phyloP scores from a whole-genome alignment of 305 asterid species.

The Fraxinus nigra region DNA sequence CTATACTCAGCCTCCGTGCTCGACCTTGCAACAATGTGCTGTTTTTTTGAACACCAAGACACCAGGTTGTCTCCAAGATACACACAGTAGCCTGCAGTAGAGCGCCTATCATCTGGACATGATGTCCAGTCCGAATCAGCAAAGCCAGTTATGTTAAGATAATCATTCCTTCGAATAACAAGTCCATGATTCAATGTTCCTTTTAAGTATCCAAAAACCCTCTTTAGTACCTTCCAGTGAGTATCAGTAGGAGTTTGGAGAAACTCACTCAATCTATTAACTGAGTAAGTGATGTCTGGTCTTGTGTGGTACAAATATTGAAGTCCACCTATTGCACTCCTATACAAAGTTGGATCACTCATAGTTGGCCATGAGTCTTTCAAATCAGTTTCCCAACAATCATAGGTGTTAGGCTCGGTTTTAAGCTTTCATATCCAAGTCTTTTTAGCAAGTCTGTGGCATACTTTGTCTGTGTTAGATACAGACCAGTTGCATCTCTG shows the following conservation, averaged over 20 bases:
- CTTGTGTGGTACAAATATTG: background rate
- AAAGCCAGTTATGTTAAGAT: background rate
- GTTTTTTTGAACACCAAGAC: background rate
- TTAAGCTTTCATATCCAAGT: background rate
- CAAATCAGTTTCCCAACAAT: background rate
- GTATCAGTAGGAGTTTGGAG: background rate
- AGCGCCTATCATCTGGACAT: background rate
- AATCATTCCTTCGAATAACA: background rate
- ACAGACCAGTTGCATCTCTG: background rate
- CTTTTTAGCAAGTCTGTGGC: background rate
- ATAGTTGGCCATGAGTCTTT: no score
- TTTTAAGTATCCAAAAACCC: background rate
- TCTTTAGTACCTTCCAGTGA: background rate
- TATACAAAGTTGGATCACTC: background rate
- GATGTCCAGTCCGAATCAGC: background rate
- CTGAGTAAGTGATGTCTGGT: background rate
- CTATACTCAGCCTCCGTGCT: background rate
- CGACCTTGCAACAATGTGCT: background rate
- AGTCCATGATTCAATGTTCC: background rate
- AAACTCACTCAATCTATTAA: background rate
- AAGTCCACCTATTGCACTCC: background rate
- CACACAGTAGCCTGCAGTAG: background rate
- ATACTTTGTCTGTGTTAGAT: background rate
- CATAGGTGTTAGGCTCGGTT: background rate
- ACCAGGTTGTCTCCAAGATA: background rate